These are phyloP conservation scores for Athelia psychrophila DNA, from an alignment of 1,284 basidiomycete genomes.

Conservation along the genomic window DNA sequence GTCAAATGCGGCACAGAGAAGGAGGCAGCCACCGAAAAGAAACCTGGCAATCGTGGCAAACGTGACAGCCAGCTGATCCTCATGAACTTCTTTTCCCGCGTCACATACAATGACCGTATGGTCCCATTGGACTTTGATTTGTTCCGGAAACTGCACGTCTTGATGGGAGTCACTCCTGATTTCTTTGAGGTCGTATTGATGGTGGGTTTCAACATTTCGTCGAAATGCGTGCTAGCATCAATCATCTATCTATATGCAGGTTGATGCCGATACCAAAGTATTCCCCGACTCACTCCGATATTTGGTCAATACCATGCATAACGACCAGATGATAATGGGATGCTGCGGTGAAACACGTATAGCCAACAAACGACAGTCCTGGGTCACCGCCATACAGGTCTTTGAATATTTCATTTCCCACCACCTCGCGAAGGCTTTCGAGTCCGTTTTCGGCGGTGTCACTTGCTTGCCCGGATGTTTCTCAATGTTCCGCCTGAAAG, in stretches of 20 bases:
- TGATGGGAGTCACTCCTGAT: conserved; percentile 99
- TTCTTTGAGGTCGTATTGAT: conserved; percentile 98
- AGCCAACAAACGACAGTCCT: conserved; percentile 95
- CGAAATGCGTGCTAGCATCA: conserved; percentile 56
- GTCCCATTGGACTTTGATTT: conserved; percentile 96
- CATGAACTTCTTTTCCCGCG: conserved; percentile 99
- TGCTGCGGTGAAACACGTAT: conserved; percentile 98
- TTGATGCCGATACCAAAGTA: conserved; percentile 97
- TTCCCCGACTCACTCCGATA: conserved; percentile 84
- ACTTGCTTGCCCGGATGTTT: conserved; percentile 99
- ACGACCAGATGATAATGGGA: conserved; percentile 99
- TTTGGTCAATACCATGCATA: conserved; percentile 96
- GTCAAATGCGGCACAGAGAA: conserved; percentile 95
- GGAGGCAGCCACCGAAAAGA: conserved; percentile 82
- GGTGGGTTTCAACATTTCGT: conserved; percentile 61
- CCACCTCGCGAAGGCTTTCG: conserved; percentile 97
- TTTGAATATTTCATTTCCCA: conserved; percentile 99
- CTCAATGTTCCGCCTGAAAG: conserved; percentile 99
- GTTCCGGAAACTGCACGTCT: conserved; percentile 93
- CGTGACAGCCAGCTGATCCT: conserved; percentile 98
- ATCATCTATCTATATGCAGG: conserved; percentile 44
- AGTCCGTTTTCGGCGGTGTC: conserved; percentile 99
- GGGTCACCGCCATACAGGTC: conserved; percentile 98
- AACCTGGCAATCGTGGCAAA: conserved; percentile 98
- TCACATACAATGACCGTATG: conserved; percentile 99